phyloP scores from a whole-genome alignment of 2,329 filamentous ascomycete genomes.

The Ophiognomonia clavigignenti-juglandacearum region DNA sequence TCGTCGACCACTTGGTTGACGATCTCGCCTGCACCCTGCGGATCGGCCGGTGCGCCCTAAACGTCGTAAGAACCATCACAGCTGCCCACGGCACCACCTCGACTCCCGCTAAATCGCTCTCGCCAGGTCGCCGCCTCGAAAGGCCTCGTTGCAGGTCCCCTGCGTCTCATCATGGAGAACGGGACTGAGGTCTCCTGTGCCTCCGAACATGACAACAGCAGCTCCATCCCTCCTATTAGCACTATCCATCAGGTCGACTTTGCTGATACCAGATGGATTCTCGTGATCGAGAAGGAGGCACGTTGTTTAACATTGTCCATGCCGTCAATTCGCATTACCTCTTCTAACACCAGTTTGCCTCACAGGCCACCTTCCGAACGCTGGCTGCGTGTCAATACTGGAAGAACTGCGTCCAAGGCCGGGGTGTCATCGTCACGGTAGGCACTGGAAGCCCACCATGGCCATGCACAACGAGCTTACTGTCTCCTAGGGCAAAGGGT shows the following conservation, averaged over 20 bases:
- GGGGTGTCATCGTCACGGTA: conserved; percentile 68
- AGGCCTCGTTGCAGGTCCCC: conserved; percentile 60
- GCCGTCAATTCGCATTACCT: neutral
- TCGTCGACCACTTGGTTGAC: conserved; percentile 70
- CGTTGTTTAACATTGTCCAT: conserved; percentile 1
- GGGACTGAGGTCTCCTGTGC: conserved; percentile 25
- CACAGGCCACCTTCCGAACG: conserved; percentile 69
- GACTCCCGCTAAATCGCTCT: neutral
- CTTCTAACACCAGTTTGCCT: conserved; percentile 15
- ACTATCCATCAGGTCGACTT: conserved; percentile 47
- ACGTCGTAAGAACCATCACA: conserved; percentile 53
- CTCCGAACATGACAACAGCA: conserved; percentile 25
- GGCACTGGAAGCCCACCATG: conserved; percentile 10
- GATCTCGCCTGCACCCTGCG: conserved; percentile 67
- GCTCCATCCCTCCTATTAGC: conserved; percentile 52
- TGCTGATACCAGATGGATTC: conserved; percentile 53
- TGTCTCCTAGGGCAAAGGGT: conserved; percentile 65
- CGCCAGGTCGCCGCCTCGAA: conserved; percentile 68
- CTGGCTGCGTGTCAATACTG: conserved; percentile 55
- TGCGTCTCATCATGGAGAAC: conserved; percentile 34
- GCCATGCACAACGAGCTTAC: neutral
- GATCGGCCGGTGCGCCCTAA: conserved; percentile 58
- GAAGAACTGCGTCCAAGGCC: conserved; percentile 38
- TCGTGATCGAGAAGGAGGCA: conserved; percentile 78
- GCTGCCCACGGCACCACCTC: neutral